Evolutionary conservation across 2,329 filamentous ascomycete genomes (phyloP).

Genomic region (Neofusicoccum kwambonambiense): DNA sequence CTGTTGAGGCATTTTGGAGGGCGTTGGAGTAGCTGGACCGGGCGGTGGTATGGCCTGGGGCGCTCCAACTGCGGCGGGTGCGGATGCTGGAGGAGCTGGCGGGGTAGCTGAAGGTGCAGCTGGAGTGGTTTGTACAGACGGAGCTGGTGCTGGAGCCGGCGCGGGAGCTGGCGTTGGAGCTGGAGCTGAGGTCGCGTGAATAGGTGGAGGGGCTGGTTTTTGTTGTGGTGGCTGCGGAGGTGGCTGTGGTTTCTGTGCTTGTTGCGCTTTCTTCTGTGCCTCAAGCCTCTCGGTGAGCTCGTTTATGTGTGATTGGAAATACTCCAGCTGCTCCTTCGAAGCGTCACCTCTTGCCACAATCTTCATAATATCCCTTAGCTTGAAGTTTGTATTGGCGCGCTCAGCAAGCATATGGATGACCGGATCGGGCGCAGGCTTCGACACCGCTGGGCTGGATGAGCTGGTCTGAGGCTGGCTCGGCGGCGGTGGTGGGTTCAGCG

Average conservation of each 20-base stretch:
- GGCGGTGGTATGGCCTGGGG: background rate
- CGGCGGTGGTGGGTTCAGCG: slow-evolving; percentile 17
- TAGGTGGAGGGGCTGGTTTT: background rate
- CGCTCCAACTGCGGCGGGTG: background rate
- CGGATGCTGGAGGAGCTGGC: background rate
- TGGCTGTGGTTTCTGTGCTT: background rate
- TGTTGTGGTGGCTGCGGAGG: background rate
- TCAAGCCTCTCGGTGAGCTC: slow-evolving; percentile 62
- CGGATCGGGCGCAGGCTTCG: slow-evolving; percentile 59
- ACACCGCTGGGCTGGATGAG: slow-evolving; percentile 19
- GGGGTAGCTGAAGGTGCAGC: background rate
- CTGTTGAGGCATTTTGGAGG: slow-evolving; percentile 13
- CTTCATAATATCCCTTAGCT: slow-evolving; percentile 77
- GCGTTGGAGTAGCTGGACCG: background rate
- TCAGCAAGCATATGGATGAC: slow-evolving; percentile 79
- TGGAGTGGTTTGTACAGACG: background rate
- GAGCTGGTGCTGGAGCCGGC: background rate
- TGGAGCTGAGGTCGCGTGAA: background rate
- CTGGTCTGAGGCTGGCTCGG: slow-evolving; percentile 6
- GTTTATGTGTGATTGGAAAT: slow-evolving; percentile 79
- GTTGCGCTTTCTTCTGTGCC: slow-evolving; percentile 34
- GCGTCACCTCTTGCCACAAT: slow-evolving; percentile 76
- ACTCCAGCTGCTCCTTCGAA: slow-evolving; percentile 66
- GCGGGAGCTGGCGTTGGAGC: background rate
- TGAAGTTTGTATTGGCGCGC: slow-evolving; percentile 68